Conservation (phyloP, 106 monocot species). For the Acorus gramineus region DNA sequence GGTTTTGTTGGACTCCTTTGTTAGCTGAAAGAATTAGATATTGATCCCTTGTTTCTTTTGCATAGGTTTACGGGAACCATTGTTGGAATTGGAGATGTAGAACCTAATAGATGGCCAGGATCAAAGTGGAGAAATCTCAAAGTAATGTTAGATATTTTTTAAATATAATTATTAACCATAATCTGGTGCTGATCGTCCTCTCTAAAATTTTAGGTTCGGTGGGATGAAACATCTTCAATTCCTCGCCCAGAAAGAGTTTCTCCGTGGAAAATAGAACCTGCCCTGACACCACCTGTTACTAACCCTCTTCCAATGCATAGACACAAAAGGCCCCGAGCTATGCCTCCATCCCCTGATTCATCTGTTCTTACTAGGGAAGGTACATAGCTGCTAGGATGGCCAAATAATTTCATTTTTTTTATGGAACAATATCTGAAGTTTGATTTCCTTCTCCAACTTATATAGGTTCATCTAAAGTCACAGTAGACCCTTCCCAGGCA, state of each 20-base stretch:
- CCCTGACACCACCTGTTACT: constrained; percentile 15
- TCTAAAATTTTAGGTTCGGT: constrained; percentile 30
- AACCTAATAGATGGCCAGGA: constrained; percentile 38
- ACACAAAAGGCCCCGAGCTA: constrained; percentile 29
- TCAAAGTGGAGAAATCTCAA: constrained; percentile 60
- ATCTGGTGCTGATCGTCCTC: background rate
- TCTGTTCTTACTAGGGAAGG: constrained; percentile 46
- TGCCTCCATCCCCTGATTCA: constrained; percentile 28
- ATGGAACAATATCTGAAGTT: too few species aligned
- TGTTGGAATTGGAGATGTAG: constrained; percentile 39
- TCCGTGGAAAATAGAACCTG: constrained; percentile 58
- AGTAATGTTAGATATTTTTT: constrained; percentile 6
- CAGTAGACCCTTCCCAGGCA: constrained; percentile 20
- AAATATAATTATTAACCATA: too few species aligned
- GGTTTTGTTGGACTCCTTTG: too few species aligned
- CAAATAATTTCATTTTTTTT: background rate
- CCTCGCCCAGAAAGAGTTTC: constrained; percentile 54
- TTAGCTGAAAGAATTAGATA: too few species aligned
- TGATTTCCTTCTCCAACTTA: background rate
- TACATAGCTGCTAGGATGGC: background rate
- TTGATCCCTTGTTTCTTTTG: background rate
- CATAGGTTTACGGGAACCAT: constrained; percentile 58
- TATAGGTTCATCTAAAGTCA: constrained; percentile 27
- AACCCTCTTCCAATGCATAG: constrained; percentile 27
- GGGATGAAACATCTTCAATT: constrained; percentile 53